phyloP scores from a whole-genome alignment of 2,329 filamentous ascomycete species.

The Pseudocercospora crystallina region DNA sequence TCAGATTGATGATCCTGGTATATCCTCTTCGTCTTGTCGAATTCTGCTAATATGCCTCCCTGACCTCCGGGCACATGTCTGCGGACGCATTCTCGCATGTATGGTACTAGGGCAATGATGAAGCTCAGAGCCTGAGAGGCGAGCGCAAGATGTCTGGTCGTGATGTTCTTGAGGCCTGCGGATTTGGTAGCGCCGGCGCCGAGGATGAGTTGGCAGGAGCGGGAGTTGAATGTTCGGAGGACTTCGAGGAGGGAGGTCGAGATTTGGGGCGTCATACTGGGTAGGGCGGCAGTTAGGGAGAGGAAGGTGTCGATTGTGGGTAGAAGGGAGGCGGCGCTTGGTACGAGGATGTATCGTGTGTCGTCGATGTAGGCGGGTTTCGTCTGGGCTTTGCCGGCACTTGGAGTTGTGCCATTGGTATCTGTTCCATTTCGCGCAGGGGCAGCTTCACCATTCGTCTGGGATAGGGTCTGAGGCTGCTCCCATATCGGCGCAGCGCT shows the following conservation, averaged over 20 bases:
- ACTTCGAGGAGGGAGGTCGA: slow-evolving; percentile 78
- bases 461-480: slow-evolving; percentile 20
- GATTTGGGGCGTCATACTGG: slow-evolving; percentile 84
- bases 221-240: slow-evolving; percentile 90
- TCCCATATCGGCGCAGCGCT: slow-evolving; percentile 54
- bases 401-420: slow-evolving; percentile 19
- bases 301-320: slow-evolving; percentile 79
- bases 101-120: slow-evolving; percentile 80
- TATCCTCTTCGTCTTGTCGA: slow-evolving; percentile 80
- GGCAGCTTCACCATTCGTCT: slow-evolving; percentile 33
- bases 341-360: slow-evolving; percentile 81
- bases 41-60: slow-evolving; percentile 67
- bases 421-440: slow-evolving; percentile 13
- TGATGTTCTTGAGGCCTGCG: slow-evolving; percentile 92
- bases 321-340: slow-evolving; percentile 78
- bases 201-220: slow-evolving; percentile 92
- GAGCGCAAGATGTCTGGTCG: slow-evolving; percentile 88
- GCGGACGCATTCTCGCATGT: slow-evolving; percentile 86
- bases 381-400: slow-evolving; percentile 22
- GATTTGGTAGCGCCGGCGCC: slow-evolving; percentile 87
- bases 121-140: slow-evolving; percentile 88
- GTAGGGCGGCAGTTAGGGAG: slow-evolving; percentile 78
- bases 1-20: slow-evolving; percentile 87
- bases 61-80: slow-evolving; percentile 60
- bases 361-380: slow-evolving; percentile 71